Evolutionary conservation across 225 moss, liverwort and hornwort species (phyloP), one percentile per base, ranked within the genome.

Genomic region (Antitrichia curtipendula): DNA sequence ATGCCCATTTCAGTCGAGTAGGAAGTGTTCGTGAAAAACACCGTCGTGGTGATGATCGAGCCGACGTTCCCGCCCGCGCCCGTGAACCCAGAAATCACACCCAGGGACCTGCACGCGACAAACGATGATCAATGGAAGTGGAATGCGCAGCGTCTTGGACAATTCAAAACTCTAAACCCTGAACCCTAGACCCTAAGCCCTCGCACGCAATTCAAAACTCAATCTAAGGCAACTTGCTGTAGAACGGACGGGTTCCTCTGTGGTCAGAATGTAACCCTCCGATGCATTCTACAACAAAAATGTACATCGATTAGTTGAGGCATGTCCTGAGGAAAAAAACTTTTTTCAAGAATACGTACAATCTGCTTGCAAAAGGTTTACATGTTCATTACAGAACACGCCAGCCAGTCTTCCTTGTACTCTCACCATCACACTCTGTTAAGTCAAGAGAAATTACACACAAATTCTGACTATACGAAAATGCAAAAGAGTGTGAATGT

Each of bases 51-150:
- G 36, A 88, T 71, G 19, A 92, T 77, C 7, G 94, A 75, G 13
- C 97, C 97, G 28, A 97, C 86, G 62, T 96, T 97, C 10, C 97
- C 97, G 47, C 95, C 95, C 16, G 95, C 97, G 36, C 96, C 97
- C 0, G 95, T 95, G 56, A 89, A 85, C 58, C 97, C 96, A 9
- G 97, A 96, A 56, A 96, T 95, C 63, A 97, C 91, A 6, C 97
- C 97, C 23, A 97, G 82, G 2, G 96, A 94, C 52, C 97, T 85
- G 34, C 95, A 86, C 34, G 95, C 94, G 56, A 54, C 25, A 34
- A 45, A 31, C 16, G 57, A 56, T 43, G 58, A 45, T 57, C 71
- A 71, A 58, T 43, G 71, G 57, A 23, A 16, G 84, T 71, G 32
- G 82, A n/a, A 52, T 49, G 50, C n/a, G 8, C 65, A 52, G 27